Base-by-base conservation (phyloP, 73 alveolate species). In the Tetrahymena thermophila region DNA sequence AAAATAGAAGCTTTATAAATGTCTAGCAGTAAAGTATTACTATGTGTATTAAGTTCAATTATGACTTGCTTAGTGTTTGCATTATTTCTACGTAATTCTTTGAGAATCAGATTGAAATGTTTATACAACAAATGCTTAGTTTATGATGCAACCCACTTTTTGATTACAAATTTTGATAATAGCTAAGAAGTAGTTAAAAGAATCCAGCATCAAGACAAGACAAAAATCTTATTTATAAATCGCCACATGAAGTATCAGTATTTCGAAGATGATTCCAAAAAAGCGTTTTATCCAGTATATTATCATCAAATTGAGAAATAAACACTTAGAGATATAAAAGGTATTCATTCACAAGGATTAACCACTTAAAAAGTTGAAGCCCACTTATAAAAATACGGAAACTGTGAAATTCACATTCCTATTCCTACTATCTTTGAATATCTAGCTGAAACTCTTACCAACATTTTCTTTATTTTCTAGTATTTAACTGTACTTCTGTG, bases 331-430 rank as follows among this genome's bases (percentile, higher is more conserved):
- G 89, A 71, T 28, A 71, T 71, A 9, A 71, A 71, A 7, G 37
- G 89, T 8, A 28, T 31, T 19, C 89, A 71, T 8, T 14, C 35
- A 71, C 15, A 71, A 71, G 89, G 89, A 71, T 71, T 71, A 71
- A 71, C 25, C 35, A 4, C 35, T 25, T 71, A 71, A n/a, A 71
- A 71, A 19, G 89, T 71, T 28, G 89, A 71, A 25, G 89, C 89
- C 4, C 89, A 71, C 35, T 10, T 35, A 7, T 35, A 35, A 21
- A 35, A 42, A 57, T 95, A 85, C 28, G 97, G 97, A 31, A 95
- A 89, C 55, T 95, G 97, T 23, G 23, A 85, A 43, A 95, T 95
- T 42, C 94, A 85, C 0, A 95, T 95, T 31, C 97, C 97, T 17
- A 95, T 85, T 38, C 97, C 97, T 35, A 50, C 83, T 34, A 35